phyloP scores from a whole-genome alignment of 169 alveolate species.

The Plasmodium relictum region DNA sequence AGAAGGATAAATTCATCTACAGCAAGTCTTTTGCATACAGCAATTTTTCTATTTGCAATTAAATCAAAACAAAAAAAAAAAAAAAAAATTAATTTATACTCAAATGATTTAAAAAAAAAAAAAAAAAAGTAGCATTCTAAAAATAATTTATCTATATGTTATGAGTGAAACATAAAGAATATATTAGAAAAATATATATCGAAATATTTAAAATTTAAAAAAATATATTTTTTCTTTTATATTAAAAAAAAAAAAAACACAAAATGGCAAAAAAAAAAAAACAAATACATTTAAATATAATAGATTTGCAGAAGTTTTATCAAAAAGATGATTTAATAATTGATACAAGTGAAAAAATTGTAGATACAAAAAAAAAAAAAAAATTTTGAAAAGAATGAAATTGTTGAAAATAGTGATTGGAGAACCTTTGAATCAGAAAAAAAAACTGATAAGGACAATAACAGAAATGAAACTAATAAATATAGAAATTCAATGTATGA shows the following conservation, averaged over 20 bases:
- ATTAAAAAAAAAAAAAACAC: neutral
- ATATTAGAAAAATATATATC: neutral
- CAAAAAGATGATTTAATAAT: conserved; percentile 63
- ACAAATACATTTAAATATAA: conserved; percentile 62
- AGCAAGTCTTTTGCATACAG: neutral
- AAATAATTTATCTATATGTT: conserved; percentile 6
- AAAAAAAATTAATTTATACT: no score
- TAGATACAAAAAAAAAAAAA: conserved; percentile 31
- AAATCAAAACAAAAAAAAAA: neutral
- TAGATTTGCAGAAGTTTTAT: conserved; percentile 57
- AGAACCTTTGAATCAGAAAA: conserved; percentile 35
- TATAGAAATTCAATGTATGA: conserved; percentile 13
- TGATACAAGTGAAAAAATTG: conserved; percentile 12
- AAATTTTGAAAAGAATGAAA: conserved; percentile 46
- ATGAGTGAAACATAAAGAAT: neutral
- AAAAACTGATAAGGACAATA: neutral
- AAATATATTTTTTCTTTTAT: neutral
- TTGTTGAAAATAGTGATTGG: conserved; percentile 70
- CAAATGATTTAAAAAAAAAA: conserved; percentile 13
- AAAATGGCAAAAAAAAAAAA: conserved; percentile 63
- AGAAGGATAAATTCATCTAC: neutral
- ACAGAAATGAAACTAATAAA: conserved; percentile 17
- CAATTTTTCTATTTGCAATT: neutral
- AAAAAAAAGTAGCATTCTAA: conserved; percentile 2
- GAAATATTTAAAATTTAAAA: neutral